These are phyloP conservation scores for Mycena citricolor DNA, from an alignment of 1,284 basidiomycete species.

Conservation along the genomic window DNA sequence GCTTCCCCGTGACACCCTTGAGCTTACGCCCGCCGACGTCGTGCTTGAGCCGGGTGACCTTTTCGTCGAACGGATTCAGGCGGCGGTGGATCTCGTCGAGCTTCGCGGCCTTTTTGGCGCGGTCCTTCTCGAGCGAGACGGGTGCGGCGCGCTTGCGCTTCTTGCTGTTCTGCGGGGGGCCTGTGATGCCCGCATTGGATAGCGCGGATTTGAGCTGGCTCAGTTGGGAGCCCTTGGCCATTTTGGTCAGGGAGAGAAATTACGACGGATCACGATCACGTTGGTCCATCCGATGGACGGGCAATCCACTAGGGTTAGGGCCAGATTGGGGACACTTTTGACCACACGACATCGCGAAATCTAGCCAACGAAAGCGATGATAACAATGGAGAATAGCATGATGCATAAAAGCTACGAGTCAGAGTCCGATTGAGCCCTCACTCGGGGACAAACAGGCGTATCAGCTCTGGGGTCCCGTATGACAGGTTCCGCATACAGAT, in stretches of 20 bases:
- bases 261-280: no score
- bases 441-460: no score
- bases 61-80: slow-evolving; percentile 93
- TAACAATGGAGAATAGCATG: no score
- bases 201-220: slow-evolving; percentile 86
- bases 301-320: no score
- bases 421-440: no score
- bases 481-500: no score
- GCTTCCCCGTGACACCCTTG: slow-evolving; percentile 81
- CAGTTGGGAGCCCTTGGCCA: slow-evolving; percentile 79
- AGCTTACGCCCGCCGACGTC: slow-evolving; percentile 87
- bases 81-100: slow-evolving; percentile 82
- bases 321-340: no score
- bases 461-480: no score
- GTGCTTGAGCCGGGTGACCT: slow-evolving; percentile 89
- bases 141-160: slow-evolving; percentile 59
- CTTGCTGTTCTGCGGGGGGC: slow-evolving; percentile 56
- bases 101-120: slow-evolving; percentile 76
- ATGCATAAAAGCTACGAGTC: no score
- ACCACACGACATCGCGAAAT: no score
- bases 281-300: no score
- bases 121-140: slow-evolving; percentile 66
- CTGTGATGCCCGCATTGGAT: slow-evolving; percentile 71
- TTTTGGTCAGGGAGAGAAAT: slow-evolving; percentile 26
- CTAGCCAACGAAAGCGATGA: no score